These are phyloP conservation scores for Mycosphaerella sp. DNA, from an alignment of 2,329 filamentous ascomycete genomes.

Conservation along the genomic window DNA sequence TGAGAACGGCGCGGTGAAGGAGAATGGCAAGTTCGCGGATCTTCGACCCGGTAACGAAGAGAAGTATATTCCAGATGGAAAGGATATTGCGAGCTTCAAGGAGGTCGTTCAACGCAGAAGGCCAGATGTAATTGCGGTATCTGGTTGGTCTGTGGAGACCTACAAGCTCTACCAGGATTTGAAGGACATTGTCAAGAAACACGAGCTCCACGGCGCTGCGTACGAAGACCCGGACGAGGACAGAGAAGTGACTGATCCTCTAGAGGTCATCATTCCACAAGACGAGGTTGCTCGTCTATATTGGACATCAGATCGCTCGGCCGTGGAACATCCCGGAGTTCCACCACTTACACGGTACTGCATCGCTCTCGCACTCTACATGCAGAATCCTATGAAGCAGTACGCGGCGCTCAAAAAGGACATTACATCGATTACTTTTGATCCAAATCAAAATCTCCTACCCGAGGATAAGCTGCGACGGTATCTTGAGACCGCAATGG, in stretches of 20 bases:
- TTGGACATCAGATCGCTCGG: slow-evolving; percentile 77
- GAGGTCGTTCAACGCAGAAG: slow-evolving; percentile 72
- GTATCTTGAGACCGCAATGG: slow-evolving; percentile 89
- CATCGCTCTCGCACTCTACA: slow-evolving; percentile 78
- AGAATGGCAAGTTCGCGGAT: slow-evolving; percentile 81
- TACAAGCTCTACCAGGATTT: slow-evolving; percentile 77
- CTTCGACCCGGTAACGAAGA: slow-evolving; percentile 61
- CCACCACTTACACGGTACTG: slow-evolving; percentile 80
- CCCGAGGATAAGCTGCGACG: slow-evolving; percentile 81
- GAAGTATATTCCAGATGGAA: slow-evolving; percentile 60
- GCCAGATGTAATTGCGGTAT: slow-evolving; percentile 85
- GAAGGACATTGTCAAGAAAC: slow-evolving; percentile 69
- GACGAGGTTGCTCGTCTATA: slow-evolving; percentile 97
- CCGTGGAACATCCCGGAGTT: slow-evolving; percentile 73
- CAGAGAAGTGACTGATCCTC: slow-evolving; percentile 65
- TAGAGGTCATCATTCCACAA: slow-evolving; percentile 88
- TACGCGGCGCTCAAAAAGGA: slow-evolving; percentile 90
- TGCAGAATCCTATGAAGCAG: slow-evolving; percentile 94
- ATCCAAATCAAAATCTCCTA: slow-evolving; percentile 81
- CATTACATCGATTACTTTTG: slow-evolving; percentile 78
- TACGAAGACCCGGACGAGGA: slow-evolving; percentile 79
- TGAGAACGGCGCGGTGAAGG: slow-evolving; percentile 81
- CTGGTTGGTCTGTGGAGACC: slow-evolving; percentile 82
- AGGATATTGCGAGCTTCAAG: slow-evolving; percentile 63
- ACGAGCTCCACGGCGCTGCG: slow-evolving; percentile 70